These are phyloP conservation scores for Viridothelium virens DNA, from an alignment of 495 filamentous ascomycete genomes.

Conservation along the genomic window DNA sequence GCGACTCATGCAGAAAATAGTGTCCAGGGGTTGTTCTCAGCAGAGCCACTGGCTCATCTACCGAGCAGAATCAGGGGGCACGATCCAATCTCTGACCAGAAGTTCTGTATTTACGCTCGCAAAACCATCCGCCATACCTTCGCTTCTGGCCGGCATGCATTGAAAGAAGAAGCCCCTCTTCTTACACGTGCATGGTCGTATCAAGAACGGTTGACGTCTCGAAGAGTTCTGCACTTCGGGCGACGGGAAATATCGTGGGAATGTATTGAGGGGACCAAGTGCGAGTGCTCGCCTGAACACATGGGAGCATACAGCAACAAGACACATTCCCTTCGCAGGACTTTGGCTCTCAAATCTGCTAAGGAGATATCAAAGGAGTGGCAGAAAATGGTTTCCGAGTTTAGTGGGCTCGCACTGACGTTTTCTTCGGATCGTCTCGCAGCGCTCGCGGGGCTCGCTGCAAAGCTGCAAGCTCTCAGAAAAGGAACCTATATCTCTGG, in stretches of 20 bases:
- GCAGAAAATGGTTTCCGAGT: not conserved
- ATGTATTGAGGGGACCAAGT: not conserved
- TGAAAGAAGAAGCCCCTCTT: not conserved
- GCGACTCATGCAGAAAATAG: not conserved
- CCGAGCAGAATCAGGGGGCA: not conserved
- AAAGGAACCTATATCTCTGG: not conserved
- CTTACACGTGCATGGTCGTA: not conserved
- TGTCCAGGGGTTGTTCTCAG: not conserved
- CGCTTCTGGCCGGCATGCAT: not conserved
- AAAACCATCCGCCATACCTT: not conserved
- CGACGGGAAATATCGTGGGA: not conserved
- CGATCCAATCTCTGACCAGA: not conserved
- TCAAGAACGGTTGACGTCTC: not conserved
- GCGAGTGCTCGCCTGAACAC: not conserved
- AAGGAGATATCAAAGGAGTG: not conserved
- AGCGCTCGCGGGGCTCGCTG: not conserved
- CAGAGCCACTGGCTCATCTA: not conserved
- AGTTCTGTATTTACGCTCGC: not conserved
- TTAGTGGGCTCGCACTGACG: not conserved
- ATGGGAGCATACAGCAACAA: not conserved
- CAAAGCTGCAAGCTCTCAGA: not conserved
- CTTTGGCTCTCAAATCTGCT: not conserved
- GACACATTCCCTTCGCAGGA: not conserved
- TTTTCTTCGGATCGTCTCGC: not conserved
- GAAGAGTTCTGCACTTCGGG: not conserved